These are phyloP conservation scores for Penicillium sp. DNA, from an alignment of 2,329 filamentous ascomycete species.

Conservation along the genomic window DNA sequence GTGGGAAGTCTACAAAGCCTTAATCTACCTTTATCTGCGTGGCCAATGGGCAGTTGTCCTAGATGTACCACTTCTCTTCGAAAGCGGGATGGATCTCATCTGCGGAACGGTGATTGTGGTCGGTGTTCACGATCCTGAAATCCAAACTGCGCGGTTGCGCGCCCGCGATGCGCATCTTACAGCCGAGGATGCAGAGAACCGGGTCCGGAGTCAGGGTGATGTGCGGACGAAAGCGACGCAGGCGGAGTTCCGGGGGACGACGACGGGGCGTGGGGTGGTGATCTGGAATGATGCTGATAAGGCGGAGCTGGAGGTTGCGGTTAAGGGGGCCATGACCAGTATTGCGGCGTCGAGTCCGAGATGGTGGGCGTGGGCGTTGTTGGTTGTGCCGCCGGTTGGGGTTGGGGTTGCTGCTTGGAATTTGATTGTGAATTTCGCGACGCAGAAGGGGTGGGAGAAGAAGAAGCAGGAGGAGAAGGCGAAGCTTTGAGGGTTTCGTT, in stretches of 20 bases:
- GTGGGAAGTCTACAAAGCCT: conserved; percentile 71
- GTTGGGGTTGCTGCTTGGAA: conserved; percentile 66
- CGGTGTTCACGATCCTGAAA: conserved; percentile 71
- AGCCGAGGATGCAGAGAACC: conserved; percentile 80
- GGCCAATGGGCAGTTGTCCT: conserved; percentile 88
- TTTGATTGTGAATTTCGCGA: conserved; percentile 67
- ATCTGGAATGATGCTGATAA: conserved; percentile 85
- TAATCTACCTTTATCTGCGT: conserved; percentile 68
- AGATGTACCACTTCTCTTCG: conserved; percentile 89
- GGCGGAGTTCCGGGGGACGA: conserved; percentile 60
- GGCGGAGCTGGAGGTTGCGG: conserved; percentile 65
- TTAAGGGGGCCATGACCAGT: conserved; percentile 63
- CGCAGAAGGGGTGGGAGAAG: conserved; percentile 68
- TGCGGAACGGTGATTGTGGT: conserved; percentile 87
- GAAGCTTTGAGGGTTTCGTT: conserved; percentile 42
- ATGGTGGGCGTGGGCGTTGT: conserved; percentile 78
- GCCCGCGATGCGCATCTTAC: conserved; percentile 74
- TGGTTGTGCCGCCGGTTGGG: conserved; percentile 71
- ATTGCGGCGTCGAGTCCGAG: conserved; percentile 63
- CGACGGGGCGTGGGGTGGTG: conserved; percentile 65
- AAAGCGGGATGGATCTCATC: conserved; percentile 78
- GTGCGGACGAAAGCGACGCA: conserved; percentile 77
- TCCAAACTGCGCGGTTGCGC: conserved; percentile 78
- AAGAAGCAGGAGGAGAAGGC: conserved; percentile 58
- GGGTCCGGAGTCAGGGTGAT: conserved; percentile 82